These are phyloP conservation scores for Penicillium ucsense DNA, from an alignment of 495 filamentous ascomycete species.

Conservation along the genomic window DNA sequence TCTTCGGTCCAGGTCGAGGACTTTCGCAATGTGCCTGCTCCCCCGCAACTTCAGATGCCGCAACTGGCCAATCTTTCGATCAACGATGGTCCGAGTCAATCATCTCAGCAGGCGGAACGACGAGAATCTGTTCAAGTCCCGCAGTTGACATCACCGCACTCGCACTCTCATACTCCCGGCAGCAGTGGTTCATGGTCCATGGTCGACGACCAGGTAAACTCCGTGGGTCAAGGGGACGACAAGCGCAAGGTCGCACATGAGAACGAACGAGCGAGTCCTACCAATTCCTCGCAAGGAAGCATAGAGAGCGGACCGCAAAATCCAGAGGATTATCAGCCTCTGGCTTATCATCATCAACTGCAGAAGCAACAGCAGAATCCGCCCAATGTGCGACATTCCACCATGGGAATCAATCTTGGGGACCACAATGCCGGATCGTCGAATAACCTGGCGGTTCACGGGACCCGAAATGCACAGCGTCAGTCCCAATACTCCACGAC, in stretches of 20 bases:
- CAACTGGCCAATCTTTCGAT: conserved; percentile 23
- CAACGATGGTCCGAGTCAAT: conserved; percentile 20
- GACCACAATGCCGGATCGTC: conserved; percentile 25
- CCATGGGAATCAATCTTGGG: conserved; percentile 8
- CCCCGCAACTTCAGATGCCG: conserved; percentile 15
- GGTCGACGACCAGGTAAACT: conserved; percentile 20
- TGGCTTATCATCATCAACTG: conserved; percentile 42
- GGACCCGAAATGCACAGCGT: conserved; percentile 52
- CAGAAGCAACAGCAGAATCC: conserved; percentile 14
- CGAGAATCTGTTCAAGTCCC: conserved; percentile 23
- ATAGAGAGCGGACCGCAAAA: conserved; percentile 26
- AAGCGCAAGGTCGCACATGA: conserved; percentile 20
- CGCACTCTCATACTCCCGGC: conserved; percentile 25
- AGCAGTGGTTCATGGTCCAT: conserved; percentile 36
- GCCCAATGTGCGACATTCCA: conserved; percentile 4
- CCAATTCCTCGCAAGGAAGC: conserved; percentile 31
- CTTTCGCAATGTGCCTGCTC: conserved; percentile 14
- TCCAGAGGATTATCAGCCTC: conserved; percentile 33
- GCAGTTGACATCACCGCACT: conserved; percentile 6
- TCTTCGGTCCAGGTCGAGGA: conserved; percentile 26
- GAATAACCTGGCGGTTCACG: conserved; percentile 47
- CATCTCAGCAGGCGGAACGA: conserved; percentile 30
- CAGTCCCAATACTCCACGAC: conserved; percentile 60
- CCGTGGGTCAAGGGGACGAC: conserved; percentile 12
- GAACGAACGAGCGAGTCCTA: conserved; percentile 15